Conservation (phyloP, 2,329 filamentous ascomycete species). For the Colletotrichum ledebouriae region DNA sequence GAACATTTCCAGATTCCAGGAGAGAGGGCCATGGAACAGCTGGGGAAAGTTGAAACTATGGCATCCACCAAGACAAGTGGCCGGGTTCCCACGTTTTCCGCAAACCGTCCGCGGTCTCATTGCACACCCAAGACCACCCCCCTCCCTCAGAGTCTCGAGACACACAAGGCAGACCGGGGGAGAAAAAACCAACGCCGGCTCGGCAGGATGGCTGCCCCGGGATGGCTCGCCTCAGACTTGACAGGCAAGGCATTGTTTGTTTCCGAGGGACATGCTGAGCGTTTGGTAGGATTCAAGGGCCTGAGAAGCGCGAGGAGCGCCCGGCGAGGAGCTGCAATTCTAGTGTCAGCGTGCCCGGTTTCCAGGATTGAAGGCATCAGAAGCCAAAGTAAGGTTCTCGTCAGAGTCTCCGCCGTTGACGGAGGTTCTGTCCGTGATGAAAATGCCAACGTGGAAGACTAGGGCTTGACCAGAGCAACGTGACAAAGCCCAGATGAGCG, state of each 20-base stretch:
- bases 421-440: slow-evolving; percentile 8
- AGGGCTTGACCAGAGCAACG: slow-evolving; percentile 4
- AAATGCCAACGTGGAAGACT: slow-evolving; percentile 9
- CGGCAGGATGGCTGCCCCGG: slow-evolving; percentile 29
- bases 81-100: slow-evolving; percentile 40
- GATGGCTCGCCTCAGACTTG: slow-evolving; percentile 34
- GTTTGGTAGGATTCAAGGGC: not conserved
- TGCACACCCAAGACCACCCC: not conserved
- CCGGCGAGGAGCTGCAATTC: slow-evolving; percentile 1
- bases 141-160: not conserved
- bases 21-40: slow-evolving; percentile 13
- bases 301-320: not conserved
- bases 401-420: not conserved
- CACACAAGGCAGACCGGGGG: not conserved
- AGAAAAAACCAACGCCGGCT: not conserved
- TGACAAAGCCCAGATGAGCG: slow-evolving; percentile 32
- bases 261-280: slow-evolving; percentile 19
- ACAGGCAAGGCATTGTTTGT: slow-evolving; percentile 33
- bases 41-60: slow-evolving; percentile 35
- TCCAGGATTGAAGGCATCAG: not conserved
- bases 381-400: not conserved
- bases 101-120: slow-evolving; percentile 1
- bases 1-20: slow-evolving; percentile 30
- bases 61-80: slow-evolving; percentile 31
- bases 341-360: not conserved